These are phyloP conservation scores for Aspergillus sp. DNA, from an alignment of 2,329 filamentous ascomycete genomes.

Conservation along the genomic window DNA sequence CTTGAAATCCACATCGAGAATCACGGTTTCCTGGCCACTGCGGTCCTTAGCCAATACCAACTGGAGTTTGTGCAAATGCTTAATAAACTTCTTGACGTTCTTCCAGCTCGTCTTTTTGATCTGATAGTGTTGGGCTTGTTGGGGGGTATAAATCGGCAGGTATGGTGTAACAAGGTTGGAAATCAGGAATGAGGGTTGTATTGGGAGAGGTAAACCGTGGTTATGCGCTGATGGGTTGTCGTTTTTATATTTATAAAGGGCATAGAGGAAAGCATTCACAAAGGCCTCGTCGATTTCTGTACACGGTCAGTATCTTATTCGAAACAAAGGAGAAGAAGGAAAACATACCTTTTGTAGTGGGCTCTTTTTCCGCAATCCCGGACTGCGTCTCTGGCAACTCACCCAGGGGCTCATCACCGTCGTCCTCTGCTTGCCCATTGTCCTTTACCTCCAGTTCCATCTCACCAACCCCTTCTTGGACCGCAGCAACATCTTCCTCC, in stretches of 20 bases:
- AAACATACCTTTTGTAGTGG: slow-evolving; percentile 49
- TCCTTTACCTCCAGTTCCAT: slow-evolving; percentile 27
- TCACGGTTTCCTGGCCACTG: slow-evolving; percentile 55
- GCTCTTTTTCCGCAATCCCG: slow-evolving; percentile 41
- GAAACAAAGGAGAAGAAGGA: not conserved
- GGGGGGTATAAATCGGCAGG: slow-evolving; percentile 50
- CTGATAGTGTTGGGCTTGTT: slow-evolving; percentile 50
- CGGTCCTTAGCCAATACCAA: slow-evolving; percentile 59
- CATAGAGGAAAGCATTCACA: slow-evolving; percentile 55
- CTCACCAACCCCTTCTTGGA: slow-evolving; percentile 38
- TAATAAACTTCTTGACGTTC: slow-evolving; percentile 62
- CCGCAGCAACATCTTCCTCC: slow-evolving; percentile 28
- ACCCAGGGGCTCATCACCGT: slow-evolving; percentile 8
- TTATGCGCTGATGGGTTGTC: slow-evolving; percentile 45
- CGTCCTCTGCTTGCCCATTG: slow-evolving; percentile 4
- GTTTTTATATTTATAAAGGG: slow-evolving; percentile 52
- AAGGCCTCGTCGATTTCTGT: slow-evolving; percentile 62
- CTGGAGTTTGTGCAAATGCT: slow-evolving; percentile 55
- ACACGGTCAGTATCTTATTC: slow-evolving; percentile 7
- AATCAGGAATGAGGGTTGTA: slow-evolving; percentile 57
- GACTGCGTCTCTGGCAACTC: slow-evolving; percentile 20
- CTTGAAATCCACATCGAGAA: slow-evolving; percentile 57
- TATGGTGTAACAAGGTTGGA: slow-evolving; percentile 58
- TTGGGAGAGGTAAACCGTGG: slow-evolving; percentile 52
- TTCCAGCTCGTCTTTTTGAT: slow-evolving; percentile 67